phyloP scores from a whole-genome alignment of 345 rosid genomes.

The Garcia nutans region DNA sequence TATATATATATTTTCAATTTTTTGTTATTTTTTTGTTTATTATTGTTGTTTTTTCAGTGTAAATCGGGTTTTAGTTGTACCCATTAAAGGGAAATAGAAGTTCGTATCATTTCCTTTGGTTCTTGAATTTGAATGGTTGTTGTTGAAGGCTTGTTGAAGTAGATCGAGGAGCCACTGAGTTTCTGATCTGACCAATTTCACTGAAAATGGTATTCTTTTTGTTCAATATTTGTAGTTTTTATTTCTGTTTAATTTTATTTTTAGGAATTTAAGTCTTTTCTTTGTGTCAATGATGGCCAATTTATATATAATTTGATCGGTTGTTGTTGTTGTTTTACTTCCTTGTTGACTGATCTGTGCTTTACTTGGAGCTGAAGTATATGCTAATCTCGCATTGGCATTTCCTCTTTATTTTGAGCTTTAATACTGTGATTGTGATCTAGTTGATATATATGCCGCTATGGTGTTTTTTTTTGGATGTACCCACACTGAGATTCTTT shows the following conservation, averaged over 20 bases:
- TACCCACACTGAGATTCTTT: background rate
- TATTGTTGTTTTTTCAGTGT: slow-evolving; percentile 18
- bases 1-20: background rate
- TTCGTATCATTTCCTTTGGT: slow-evolving; percentile 12
- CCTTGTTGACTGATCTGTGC: slow-evolving; percentile 42
- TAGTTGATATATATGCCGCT: background rate
- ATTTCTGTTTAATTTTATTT: background rate
- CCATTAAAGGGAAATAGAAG: background rate
- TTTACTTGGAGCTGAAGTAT: slow-evolving; percentile 16
- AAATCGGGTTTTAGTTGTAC: slow-evolving; percentile 13
- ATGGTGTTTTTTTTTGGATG: background rate
- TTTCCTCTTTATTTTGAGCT: background rate
- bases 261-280: slow-evolving; percentile 2
- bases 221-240: background rate
- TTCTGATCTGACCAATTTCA: slow-evolving; percentile 41
- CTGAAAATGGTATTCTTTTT: slow-evolving; percentile 37
- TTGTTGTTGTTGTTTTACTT: slow-evolving; percentile 5
- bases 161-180: slow-evolving; percentile 47
- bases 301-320: slow-evolving; percentile 3
- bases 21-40: slow-evolving; percentile 8
- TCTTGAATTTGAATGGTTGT: slow-evolving; percentile 31
- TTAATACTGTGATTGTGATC: slow-evolving; percentile 19
- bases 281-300: background rate
- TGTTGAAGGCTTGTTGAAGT: slow-evolving; percentile 28
- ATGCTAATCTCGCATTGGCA: background rate